Evolutionary conservation across 352 stramenopile species (phyloP).

Genomic region (Globisporangium cylindrosporum): DNA sequence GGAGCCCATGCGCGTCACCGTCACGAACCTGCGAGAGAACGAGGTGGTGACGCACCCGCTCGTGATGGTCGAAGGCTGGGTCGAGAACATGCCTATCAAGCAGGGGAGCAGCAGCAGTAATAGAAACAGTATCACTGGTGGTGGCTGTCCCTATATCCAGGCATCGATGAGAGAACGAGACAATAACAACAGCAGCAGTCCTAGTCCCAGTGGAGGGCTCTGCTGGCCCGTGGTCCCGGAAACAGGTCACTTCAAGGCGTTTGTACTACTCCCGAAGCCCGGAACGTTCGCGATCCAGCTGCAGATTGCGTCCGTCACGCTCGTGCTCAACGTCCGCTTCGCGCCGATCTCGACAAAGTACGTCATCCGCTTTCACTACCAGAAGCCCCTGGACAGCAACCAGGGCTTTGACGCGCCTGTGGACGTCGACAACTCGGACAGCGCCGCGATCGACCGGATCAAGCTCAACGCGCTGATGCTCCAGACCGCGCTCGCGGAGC

Average conservation of each 20-base stretch:
- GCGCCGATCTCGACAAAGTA: slow-evolving; percentile 23
- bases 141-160: slow-evolving; percentile 17
- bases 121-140: slow-evolving; percentile 26
- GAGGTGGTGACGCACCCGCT: slow-evolving; percentile 58
- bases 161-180: not conserved
- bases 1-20: slow-evolving; percentile 29
- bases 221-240: slow-evolving; percentile 46
- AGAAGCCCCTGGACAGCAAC: slow-evolving; percentile 43
- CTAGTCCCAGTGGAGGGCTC: slow-evolving; percentile 1
- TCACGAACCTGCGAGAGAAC: slow-evolving; percentile 84
- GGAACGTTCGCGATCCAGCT: slow-evolving; percentile 36
- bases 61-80: slow-evolving; percentile 47
- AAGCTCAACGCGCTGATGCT: slow-evolving; percentile 54
- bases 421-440: slow-evolving; percentile 51
- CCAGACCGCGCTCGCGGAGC: slow-evolving; percentile 55
- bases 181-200: not conserved
- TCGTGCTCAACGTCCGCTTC: slow-evolving; percentile 41
- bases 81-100: slow-evolving; percentile 20
- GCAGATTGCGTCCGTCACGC: slow-evolving; percentile 11
- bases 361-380: slow-evolving; percentile 67
- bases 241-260: slow-evolving; percentile 56
- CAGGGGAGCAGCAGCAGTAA: slow-evolving; percentile 22
- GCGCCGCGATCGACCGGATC: slow-evolving; percentile 45
- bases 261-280: slow-evolving; percentile 48
- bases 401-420: slow-evolving; percentile 57